phyloP scores from a whole-genome alignment of 352 stramenopile species.

The Thraustotheca clavata region DNA sequence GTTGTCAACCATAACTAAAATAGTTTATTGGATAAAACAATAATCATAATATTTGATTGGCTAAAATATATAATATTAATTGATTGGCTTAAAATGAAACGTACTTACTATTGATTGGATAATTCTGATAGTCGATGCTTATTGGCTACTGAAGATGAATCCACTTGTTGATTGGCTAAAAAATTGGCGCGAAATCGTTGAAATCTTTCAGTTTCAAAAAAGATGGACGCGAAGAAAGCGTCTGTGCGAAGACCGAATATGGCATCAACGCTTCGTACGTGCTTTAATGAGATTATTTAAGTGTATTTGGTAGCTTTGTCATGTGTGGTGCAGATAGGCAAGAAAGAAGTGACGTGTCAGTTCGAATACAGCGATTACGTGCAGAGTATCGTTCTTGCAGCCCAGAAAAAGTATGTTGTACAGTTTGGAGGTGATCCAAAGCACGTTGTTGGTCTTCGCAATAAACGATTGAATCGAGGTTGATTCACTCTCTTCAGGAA shows the following conservation, averaged over 20 bases:
- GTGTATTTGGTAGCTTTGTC: slow-evolving; percentile 3
- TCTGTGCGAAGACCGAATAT: background rate
- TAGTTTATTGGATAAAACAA: too few species aligned
- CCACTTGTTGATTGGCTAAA: too few species aligned
- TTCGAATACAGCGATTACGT: slow-evolving; percentile 16
- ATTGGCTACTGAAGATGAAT: too few species aligned
- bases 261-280: background rate
- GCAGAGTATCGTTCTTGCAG: slow-evolving; percentile 9
- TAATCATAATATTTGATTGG: too few species aligned
- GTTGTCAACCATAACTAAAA: too few species aligned
- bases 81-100: too few species aligned
- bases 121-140: too few species aligned
- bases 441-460: slow-evolving; percentile 4
- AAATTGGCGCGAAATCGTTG: too few species aligned
- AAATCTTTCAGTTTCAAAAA: background rate
- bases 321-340: slow-evolving; percentile 1
- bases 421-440: slow-evolving; percentile 6
- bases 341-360: slow-evolving; percentile 5
- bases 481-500: background rate
- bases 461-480: slow-evolving; percentile 11
- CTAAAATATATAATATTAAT: too few species aligned
- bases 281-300: background rate
- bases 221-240: background rate
- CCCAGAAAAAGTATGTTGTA: slow-evolving; percentile 3
- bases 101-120: too few species aligned